A percentile compares a stretch with the other conserved stretches of the same genome.
phyloP scores from a whole-genome alignment of 345 rosid species.

The Syzygium jambos region DNA sequence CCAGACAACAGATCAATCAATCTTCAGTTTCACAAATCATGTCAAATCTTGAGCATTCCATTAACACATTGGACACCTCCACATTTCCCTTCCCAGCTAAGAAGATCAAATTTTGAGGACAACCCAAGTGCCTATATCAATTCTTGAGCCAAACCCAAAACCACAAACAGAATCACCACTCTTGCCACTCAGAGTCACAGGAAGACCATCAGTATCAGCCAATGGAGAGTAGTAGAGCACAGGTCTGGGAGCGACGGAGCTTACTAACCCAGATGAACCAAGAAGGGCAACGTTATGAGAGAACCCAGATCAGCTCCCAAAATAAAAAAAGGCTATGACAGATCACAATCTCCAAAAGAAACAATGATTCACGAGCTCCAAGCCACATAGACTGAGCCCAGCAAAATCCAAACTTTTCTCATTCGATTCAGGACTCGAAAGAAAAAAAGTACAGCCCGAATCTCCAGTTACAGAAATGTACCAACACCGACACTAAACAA shows the following conservation, averaged over 20 bases:
- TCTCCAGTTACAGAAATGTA: neutral
- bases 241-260: neutral
- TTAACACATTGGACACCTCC: neutral
- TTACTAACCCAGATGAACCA: neutral
- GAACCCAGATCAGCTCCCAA: neutral
- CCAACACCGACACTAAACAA: neutral
- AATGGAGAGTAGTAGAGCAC: neutral
- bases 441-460: neutral
- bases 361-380: neutral
- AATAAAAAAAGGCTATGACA: neutral
- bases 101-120: neutral
- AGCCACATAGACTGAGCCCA: neutral
- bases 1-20: neutral
- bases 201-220: neutral
- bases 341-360: neutral
- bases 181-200: neutral
- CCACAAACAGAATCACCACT: neutral
- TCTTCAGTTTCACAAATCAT: neutral
- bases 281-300: neutral
- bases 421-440: neutral
- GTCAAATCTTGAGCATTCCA: neutral
- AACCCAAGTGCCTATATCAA: neutral
- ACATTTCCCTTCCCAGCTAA: neutral
- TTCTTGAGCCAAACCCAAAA: constrained; percentile 4
- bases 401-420: neutral